Evolutionary conservation across 306 rosid species (phyloP), one percentile per base, ranked within the genome.

Genomic region (Rosa multiflora): DNA sequence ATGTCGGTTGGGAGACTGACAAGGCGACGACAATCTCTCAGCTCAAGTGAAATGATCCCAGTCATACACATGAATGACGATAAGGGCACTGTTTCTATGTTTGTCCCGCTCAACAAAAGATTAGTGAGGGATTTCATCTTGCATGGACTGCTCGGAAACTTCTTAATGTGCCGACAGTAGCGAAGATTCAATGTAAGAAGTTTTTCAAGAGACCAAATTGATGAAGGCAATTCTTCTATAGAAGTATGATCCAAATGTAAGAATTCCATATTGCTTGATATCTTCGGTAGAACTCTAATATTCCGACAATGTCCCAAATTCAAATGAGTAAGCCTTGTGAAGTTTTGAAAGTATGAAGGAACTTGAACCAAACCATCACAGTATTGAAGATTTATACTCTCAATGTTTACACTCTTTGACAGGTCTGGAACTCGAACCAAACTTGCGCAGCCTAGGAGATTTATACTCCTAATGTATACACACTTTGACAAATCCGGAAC

Each of bases 141-240:
- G 21, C 58, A 52, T 18, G 20, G n/a, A 52, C n/a, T 14, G 58
- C 58, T 52, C 15, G 58, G 4, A 18, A 52, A 52, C 0, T 52
- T 52, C 0, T 5, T 0, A 5, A 52, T 5, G 58, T 1, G 4
- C 1, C 8, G 0, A 52, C 58, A 52, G 1, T 6, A 0, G 0
- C 0, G 2, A 52, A 52, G 58, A 52, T 13, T 1, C n/a, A 52
- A 15, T 52, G 0, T 2, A 15, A 15, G 8, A 17, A 52, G 58
- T 20, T 3, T 12, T 47, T 47, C 52, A 47, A 7, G 63, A 56
- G 63, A 56, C 10, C 46, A 11, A 35, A 78, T 59, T 70, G 70
- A 70, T 71, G 82, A 62, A 39, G 77, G 70, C 14, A 80, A 40
- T 23, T 17, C 58, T 55, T 67, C n/a, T 2, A 74, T 74, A 8